Percentiles rank a stretch among this genome's conserved stretches.
Evolutionary conservation across 441 rosid genomes (phyloP).

Genomic region (Adansonia grandidieri): DNA sequence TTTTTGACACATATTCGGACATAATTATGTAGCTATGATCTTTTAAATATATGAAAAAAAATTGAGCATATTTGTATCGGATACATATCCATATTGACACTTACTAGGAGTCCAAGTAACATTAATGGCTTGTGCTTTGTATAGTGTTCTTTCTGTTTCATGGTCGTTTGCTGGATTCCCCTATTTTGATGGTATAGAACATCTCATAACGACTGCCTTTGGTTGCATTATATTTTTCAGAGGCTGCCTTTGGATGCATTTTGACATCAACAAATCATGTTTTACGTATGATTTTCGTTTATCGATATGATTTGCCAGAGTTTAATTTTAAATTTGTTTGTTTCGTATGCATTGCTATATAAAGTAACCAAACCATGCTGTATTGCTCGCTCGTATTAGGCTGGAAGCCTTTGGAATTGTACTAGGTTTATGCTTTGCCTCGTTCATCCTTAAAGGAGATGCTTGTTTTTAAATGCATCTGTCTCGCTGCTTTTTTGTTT

Average conservation of each 20-base stretch:
- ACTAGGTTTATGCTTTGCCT: slow-evolving; percentile 1
- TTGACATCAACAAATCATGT: background rate
- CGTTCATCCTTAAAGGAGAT: slow-evolving; percentile 3
- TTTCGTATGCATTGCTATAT: background rate
- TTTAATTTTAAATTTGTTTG: background rate
- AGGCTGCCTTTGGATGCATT: slow-evolving; percentile 13
- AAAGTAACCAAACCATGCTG: background rate
- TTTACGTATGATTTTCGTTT: background rate
- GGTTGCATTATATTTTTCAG: background rate
- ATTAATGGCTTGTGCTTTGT: background rate
- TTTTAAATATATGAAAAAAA: background rate
- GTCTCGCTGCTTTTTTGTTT: background rate
- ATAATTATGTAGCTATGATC: background rate
- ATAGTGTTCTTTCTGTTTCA: background rate
- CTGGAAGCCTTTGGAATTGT: background rate
- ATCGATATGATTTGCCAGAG: background rate
- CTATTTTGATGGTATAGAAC: slow-evolving; percentile 6
- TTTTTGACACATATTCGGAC: background rate
- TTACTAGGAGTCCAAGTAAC: background rate
- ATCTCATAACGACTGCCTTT: background rate
- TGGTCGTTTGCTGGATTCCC: background rate
- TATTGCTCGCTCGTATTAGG: background rate
- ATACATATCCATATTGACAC: background rate
- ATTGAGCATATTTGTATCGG: background rate
- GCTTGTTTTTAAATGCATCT: background rate